Evolutionary conservation across 2,329 filamentous ascomycete species (phyloP), one percentile per base, ranked within the genome.

Genomic region (Trichoderma cornu-damae): DNA sequence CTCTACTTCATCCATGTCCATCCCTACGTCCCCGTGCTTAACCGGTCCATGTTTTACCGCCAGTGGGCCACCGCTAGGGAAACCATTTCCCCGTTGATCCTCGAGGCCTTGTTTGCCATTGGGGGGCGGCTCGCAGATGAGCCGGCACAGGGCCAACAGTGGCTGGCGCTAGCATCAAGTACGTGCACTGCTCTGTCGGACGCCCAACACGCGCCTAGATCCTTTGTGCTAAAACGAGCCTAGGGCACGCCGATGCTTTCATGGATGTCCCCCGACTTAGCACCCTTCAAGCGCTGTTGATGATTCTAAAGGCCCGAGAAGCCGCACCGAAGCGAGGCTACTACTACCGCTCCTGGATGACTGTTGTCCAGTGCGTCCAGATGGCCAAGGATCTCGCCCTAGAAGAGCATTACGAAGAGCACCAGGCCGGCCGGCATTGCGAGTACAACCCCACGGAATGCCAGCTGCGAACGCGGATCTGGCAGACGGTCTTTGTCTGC

Each of bases 311-410:
- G 71, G 94, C 93, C 1, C 83, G 91, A 61, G 93, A 97, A 71
- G 88, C 89, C n/a, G 85, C 88, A 7, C 92, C 93, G 0, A 96
- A 96, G 68, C 85, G 90, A 60, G 94, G 94, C 1, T 97, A 97
- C 69, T 97, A 94, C 71, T 97, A 94, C 73, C 86, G 93, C 35
- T 97, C 94, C 0, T 97, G 94, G 93, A 96, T 96, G 84, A 90
- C 89, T 4, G 85, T 96, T 18, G 93, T 96, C 53, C 90, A 92
- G 60, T 90, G 93, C 61, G 87, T 96, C 6, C 87, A 91, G 46
- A 96, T 97, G 90, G 90, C 85, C 24, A 94, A 95, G 67, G 93
- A 96, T 68, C 77, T 97, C 30, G 90, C 91, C 18, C 77, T 97
- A 5, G 86, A 96, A 67, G 90, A 96, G 62, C 93, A 97, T 72